phyloP scores from a whole-genome alignment of 176 grass and related monocot species.

The Hsuehochloa calcarea region DNA sequence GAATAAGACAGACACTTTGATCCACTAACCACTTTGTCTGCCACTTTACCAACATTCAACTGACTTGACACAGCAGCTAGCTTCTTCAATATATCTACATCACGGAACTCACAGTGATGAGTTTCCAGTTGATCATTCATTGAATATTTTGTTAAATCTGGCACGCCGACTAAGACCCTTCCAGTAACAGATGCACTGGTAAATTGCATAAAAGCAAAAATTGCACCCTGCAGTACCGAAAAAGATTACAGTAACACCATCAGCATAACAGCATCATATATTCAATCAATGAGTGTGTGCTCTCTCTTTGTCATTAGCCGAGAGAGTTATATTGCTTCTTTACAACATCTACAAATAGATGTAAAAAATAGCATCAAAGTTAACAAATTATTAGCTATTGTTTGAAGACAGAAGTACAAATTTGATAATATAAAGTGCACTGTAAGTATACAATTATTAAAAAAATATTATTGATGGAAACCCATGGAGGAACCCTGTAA shows the following conservation, averaged over 20 bases:
- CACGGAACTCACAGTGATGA: constrained; percentile 15
- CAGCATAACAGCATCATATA: not conserved
- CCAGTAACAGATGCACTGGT: constrained; percentile 40
- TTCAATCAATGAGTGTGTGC: not conserved
- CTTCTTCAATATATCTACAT: constrained; percentile 64
- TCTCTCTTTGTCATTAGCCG: not conserved
- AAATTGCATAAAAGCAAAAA: constrained; percentile 80
- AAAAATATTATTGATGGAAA: not conserved
- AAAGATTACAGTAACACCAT: not conserved
- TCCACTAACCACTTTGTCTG: constrained; percentile 54
- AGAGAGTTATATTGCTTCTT: not conserved
- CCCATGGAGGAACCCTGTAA: not conserved
- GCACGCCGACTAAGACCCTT: not conserved
- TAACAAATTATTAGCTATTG: not conserved
- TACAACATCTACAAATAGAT: not conserved
- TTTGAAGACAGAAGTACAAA: not conserved
- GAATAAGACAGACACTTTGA: not conserved
- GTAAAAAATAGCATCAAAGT: not conserved
- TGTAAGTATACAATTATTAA: not conserved
- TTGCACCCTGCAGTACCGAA: constrained; percentile 60
- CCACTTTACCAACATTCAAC: constrained; percentile 41
- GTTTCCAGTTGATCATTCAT: constrained; percentile 26
- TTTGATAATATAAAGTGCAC: not conserved
- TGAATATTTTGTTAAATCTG: constrained; percentile 37
- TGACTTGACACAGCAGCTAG: constrained; percentile 58